These are phyloP conservation scores for Passalora sequoiae DNA, from an alignment of 2,329 filamentous ascomycete genomes.

Conservation along the genomic window DNA sequence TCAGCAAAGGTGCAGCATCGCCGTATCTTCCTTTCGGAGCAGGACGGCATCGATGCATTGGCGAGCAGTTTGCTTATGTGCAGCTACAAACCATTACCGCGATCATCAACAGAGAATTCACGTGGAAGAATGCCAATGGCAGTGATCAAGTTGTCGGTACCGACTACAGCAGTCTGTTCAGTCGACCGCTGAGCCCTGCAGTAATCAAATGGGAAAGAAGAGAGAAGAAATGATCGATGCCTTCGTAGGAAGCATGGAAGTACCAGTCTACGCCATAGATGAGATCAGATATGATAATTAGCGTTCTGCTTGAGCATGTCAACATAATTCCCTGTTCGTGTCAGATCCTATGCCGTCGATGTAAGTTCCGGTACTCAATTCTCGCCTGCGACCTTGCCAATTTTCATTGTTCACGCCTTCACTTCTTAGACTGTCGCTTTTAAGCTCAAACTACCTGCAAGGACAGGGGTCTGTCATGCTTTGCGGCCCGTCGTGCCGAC, in stretches of 20 bases:
- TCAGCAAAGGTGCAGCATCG: slow-evolving; percentile 83
- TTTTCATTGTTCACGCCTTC: too few species aligned
- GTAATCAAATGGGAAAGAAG: slow-evolving; percentile 71
- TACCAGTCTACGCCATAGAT: background rate
- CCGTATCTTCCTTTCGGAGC: slow-evolving; percentile 94
- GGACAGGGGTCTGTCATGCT: background rate
- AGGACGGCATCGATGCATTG: slow-evolving; percentile 88
- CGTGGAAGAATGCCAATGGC: slow-evolving; percentile 71
- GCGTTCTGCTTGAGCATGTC: background rate
- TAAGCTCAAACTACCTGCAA: background rate
- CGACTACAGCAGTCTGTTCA: slow-evolving; percentile 57
- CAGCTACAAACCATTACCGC: slow-evolving; percentile 83
- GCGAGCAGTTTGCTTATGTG: slow-evolving; percentile 92
- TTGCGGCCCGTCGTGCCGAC: background rate
- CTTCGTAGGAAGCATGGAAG: background rate
- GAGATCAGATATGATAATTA: background rate
- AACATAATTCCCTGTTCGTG: too few species aligned
- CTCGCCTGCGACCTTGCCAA: too few species aligned
- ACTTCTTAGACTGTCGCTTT: too few species aligned
- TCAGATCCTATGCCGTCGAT: too few species aligned
- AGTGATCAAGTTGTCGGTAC: slow-evolving; percentile 62
- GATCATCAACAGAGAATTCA: slow-evolving; percentile 70
- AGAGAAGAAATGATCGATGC: slow-evolving; percentile 30
- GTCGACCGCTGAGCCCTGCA: slow-evolving; percentile 41
- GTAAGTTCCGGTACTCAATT: too few species aligned